Conservation (phyloP, 1,139 yeast genomes). For the Yamadazyma siamensis region DNA sequence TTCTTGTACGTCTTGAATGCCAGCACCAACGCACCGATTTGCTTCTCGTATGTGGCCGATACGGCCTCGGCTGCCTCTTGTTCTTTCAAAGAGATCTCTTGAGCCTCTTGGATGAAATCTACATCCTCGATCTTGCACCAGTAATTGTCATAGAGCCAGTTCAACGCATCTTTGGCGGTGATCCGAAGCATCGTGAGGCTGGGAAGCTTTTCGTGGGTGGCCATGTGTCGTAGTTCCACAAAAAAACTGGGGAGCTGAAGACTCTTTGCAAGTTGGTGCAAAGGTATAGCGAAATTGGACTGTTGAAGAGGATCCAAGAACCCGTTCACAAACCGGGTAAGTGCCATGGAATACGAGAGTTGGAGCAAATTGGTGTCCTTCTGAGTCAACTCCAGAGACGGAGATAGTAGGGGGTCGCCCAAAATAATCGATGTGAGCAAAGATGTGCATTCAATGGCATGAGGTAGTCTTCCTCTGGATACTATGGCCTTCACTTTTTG, state of each 20-base stretch:
- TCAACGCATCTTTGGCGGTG: slow-evolving; percentile 57
- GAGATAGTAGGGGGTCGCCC: slow-evolving; percentile 31
- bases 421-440: slow-evolving; percentile 53
- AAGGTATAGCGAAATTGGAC: slow-evolving; percentile 72
- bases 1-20: slow-evolving; percentile 30
- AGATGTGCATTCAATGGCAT: slow-evolving; percentile 55
- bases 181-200: slow-evolving; percentile 61
- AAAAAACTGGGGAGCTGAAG: slow-evolving; percentile 74
- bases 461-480: slow-evolving; percentile 44
- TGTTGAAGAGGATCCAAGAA: slow-evolving; percentile 84
- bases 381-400: slow-evolving; percentile 2
- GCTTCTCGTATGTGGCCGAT: slow-evolving; percentile 2
- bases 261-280: slow-evolving; percentile 68
- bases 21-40: slow-evolving; percentile 6
- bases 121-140: slow-evolving; percentile 53
- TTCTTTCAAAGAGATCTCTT: slow-evolving; percentile 18
- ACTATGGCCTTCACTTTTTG: slow-evolving; percentile 42
- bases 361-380: slow-evolving; percentile 32
- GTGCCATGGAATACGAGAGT: slow-evolving; percentile 68
- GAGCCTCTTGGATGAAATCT: slow-evolving; percentile 21
- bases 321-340: slow-evolving; percentile 89
- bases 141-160: slow-evolving; percentile 73
- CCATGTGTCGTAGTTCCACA: slow-evolving; percentile 87
- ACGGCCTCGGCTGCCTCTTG: slow-evolving; percentile 4
- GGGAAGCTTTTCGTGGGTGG: slow-evolving; percentile 88